Conservation (phyloP, 345 rosid species). For the Populus ilicifolia region DNA sequence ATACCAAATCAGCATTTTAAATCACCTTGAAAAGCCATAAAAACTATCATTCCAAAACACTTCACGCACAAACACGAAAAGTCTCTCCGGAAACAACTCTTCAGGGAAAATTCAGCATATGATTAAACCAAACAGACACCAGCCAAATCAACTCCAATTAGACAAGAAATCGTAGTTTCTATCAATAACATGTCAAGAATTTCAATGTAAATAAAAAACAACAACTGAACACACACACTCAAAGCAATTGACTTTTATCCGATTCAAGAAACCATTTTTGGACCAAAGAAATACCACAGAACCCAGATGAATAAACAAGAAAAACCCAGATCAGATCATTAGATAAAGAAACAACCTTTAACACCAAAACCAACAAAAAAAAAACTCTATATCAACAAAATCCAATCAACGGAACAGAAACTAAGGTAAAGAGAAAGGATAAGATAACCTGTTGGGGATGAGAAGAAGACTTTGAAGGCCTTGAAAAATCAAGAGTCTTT, state of each 20-base stretch:
- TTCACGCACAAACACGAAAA: neutral
- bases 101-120: neutral
- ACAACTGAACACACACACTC: neutral
- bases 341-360: slow-evolving; percentile 1
- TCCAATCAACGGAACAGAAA: neutral
- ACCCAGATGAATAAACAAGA: slow-evolving; percentile 1
- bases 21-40: neutral
- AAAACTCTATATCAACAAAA: neutral
- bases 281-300: neutral
- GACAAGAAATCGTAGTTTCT: neutral
- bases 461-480: slow-evolving; percentile 46
- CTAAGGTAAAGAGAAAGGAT: neutral
- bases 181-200: neutral
- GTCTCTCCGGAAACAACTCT: neutral
- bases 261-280: neutral
- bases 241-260: neutral
- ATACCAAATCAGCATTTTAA: neutral
- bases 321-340: slow-evolving; percentile 23
- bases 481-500: slow-evolving; percentile 58
- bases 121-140: neutral
- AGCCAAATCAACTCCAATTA: neutral
- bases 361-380: neutral
- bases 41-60: neutral
- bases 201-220: neutral
- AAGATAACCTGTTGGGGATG: slow-evolving; percentile 67